Base-by-base conservation (phyloP, 129 eudicot species). In the Centella asiatica region DNA sequence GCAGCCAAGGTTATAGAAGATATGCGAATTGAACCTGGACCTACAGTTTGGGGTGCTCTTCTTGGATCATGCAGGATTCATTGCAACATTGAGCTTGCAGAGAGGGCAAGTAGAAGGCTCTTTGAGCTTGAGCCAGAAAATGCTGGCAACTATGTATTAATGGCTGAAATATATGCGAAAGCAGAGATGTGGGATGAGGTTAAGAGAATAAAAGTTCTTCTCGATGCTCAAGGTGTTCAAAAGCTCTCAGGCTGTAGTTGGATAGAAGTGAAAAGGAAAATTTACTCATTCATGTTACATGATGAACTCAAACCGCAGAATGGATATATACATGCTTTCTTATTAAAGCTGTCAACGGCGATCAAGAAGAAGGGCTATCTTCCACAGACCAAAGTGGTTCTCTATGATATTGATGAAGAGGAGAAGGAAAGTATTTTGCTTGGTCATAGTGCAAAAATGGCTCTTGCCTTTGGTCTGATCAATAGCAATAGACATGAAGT, bases 61-160 rank as follows among this genome's bases (percentile, higher is more conserved):
- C 87, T 90, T 15, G 98, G 98, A 52, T 77, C 98, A 33, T 90
- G 98, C 68, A 77, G 87, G 79, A 90, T 90, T 34, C 95, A 90
- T 66, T 67, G 94, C 72, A 86, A 90, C 60, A 78, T 90, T 8
- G 74, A 77, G 57, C 81, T 90, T 37, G 98, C 90, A 4, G 90
- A 86, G 65, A 77, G 86, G 66, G 98, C 98, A 47, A 81, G 98
- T 74, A 70, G 60, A 66, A 59, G 69, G 47, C 90, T 90, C 49
- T 90, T 90, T 55, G 81, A 86, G 72, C 89, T 83, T 15, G 98
- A 90, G 36, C 98, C 95, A 27, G 64, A 68, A 55, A 90, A 90
- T 29, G 94, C 87, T 1, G 95, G 98, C 49, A 90, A 90, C 57
- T 90, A 90, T 24, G 94, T 80, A 13, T 85, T 90, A 68, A 70